Base-by-base conservation (phyloP, 106 monocot genomes). In the Acorus calamus region DNA sequence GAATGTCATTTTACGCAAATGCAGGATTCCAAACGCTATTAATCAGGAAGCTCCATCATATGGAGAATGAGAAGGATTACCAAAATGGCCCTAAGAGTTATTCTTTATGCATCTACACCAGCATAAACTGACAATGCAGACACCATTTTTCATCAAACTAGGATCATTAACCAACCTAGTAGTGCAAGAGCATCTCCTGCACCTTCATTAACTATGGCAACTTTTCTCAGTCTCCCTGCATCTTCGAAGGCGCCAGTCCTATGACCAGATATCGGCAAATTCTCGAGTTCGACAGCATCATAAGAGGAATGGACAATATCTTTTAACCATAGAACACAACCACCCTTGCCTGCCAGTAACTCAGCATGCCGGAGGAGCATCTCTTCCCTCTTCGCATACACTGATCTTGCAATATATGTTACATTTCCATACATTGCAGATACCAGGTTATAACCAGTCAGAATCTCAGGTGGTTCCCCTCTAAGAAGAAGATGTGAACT, bases 181-280 rank as follows among this genome's bases (percentile, higher is more conserved):
- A 90, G 64, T 71, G 66, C 86, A 14, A 69, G 48, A 9, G 53
- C 72, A 70, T 65, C 61, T 14, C 71, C 79, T 47, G 86, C 86
- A 47, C 90, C 90, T 78, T 90, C 90, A 71, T 76, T 86, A 57
- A 90, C 55, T 71, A 90, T 71, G 8, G 71, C 80, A 11, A 90
- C 83, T 56, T 68, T 80, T 69, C 72, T 79, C 41, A 14, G 62
- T 62, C 65, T 61, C 44, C 43, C 28, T 46, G 7, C 47, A 2
- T 4, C 45, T 53, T 65, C 28, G 28, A 28, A 28, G 28, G 28
- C 28, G 1, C 28, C 28, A 28, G 28, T 28, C 28, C 28, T 28
- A 28, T 28, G 28, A 28, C 28, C 28, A 28, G 28, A 28, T 28
- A 28, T 28, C 28, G 28, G 28, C 28, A 28, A 28, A 28, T 28